These are phyloP conservation scores for Triangularia setosa DNA, from an alignment of 2,329 filamentous ascomycete genomes.

Conservation along the genomic window DNA sequence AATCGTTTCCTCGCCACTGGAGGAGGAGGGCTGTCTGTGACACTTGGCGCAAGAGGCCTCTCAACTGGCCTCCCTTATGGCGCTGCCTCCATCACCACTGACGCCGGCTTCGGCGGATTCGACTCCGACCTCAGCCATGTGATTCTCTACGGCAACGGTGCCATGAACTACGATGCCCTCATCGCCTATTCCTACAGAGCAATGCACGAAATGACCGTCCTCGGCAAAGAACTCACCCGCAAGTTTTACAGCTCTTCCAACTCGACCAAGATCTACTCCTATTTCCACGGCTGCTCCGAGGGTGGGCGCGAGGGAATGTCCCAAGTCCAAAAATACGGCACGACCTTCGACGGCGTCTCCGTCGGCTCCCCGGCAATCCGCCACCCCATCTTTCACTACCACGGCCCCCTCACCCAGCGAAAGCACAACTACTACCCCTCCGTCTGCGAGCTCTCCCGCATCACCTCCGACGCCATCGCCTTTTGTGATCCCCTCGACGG, in stretches of 20 bases:
- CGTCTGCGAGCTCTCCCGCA: constrained; percentile 31
- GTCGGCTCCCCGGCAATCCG: constrained; percentile 46
- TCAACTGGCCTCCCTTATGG: constrained; percentile 2
- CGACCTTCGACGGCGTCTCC: constrained; percentile 43
- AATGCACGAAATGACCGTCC: constrained; percentile 46
- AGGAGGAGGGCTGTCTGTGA: constrained; percentile 42
- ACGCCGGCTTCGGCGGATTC: constrained; percentile 10
- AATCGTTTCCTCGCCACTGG: constrained; percentile 42
- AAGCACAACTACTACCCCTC: constrained; percentile 37
- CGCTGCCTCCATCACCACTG: constrained; percentile 8
- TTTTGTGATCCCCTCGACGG: constrained; percentile 25
- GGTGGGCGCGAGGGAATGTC: constrained; percentile 49
- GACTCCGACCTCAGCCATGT: constrained; percentile 23
- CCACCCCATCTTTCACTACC: constrained; percentile 40
- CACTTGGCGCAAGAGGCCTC: constrained; percentile 26
- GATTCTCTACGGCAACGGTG: constrained; percentile 44
- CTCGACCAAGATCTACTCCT: constrained; percentile 41
- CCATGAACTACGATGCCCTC: constrained; percentile 46
- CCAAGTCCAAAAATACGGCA: constrained; percentile 37
- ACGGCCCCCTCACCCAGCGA: constrained; percentile 36
- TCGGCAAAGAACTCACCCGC: constrained; percentile 42
- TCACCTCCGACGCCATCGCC: constrained; percentile 18
- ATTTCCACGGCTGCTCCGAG: constrained; percentile 42
- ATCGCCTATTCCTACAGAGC: constrained; percentile 51
- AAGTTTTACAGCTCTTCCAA: constrained; percentile 35